Evolutionary conservation across 2,329 filamentous ascomycete genomes (phyloP).

Genomic region (Coniochaeta hoffmannii): DNA sequence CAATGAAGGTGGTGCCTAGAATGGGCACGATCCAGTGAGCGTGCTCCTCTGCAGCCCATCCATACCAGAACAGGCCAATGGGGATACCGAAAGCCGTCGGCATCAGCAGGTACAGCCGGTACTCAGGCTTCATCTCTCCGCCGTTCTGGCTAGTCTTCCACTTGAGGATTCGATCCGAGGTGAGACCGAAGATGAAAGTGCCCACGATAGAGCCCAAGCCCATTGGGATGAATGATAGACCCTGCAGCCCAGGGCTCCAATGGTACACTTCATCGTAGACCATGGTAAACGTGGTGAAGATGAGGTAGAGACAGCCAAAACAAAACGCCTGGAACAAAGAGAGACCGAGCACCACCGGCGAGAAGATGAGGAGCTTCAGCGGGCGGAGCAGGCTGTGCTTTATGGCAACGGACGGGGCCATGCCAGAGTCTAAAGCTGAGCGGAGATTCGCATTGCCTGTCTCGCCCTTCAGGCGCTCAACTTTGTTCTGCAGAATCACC

Average conservation of each 20-base stretch:
- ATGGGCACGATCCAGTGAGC: constrained; percentile 39
- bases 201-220: constrained; percentile 34
- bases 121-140: constrained; percentile 1
- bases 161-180: background rate
- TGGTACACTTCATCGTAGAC: constrained; percentile 38
- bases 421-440: background rate
- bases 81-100: constrained; percentile 19
- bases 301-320: constrained; percentile 42
- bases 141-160: background rate
- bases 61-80: constrained; percentile 37
- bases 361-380: constrained; percentile 37
- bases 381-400: constrained; percentile 37
- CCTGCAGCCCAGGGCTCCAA: constrained; percentile 34
- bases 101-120: constrained; percentile 3
- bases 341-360: constrained; percentile 34
- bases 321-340: constrained; percentile 39
- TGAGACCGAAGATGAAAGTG: constrained; percentile 18
- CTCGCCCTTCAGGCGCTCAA: constrained; percentile 30
- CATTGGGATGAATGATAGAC: constrained; percentile 39
- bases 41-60: constrained; percentile 36
- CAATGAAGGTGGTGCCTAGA: too few relatives aligned
- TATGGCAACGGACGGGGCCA: constrained; percentile 19
- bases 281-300: constrained; percentile 44
- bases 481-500: constrained; percentile 32
- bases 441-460: constrained; percentile 30